Conservation (phyloP, 2,329 filamentous ascomycete species). For the Emmonsiellopsis sp. region DNA sequence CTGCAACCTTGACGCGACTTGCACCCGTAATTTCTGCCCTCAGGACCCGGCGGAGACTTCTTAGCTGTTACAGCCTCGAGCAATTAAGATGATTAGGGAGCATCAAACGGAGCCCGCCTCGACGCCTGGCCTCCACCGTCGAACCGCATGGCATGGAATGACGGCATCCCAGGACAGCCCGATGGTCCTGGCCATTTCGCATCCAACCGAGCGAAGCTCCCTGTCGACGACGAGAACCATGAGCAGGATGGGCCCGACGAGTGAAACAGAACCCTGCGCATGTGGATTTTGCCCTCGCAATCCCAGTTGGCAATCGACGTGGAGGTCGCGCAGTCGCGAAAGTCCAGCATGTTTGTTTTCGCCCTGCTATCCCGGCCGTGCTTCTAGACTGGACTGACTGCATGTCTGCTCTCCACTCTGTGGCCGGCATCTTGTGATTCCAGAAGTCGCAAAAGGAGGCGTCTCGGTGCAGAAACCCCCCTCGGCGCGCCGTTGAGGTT, state of each 20-base stretch:
- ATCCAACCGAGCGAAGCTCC: background rate
- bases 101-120: background rate
- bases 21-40: slow-evolving; percentile 1
- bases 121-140: background rate
- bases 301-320: slow-evolving; percentile 1
- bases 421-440: background rate
- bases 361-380: background rate
- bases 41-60: slow-evolving; percentile 1
- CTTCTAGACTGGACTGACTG: background rate
- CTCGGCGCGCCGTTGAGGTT: background rate
- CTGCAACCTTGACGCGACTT: slow-evolving; percentile 1
- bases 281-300: slow-evolving; percentile 2
- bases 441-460: background rate
- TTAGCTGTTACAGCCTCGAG: slow-evolving; percentile 1
- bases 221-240: background rate
- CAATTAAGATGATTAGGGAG: slow-evolving; percentile 6
- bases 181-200: background rate
- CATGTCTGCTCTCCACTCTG: background rate
- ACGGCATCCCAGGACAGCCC: background rate
- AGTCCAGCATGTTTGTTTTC: background rate
- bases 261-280: slow-evolving; percentile 5
- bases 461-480: background rate
- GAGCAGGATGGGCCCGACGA: background rate
- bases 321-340: background rate
- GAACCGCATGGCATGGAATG: background rate